Evolutionary conservation across 208 protist genomes (phyloP), one percentile per base, ranked within the genome.

Genomic region (Borovskyia barvae): DNA sequence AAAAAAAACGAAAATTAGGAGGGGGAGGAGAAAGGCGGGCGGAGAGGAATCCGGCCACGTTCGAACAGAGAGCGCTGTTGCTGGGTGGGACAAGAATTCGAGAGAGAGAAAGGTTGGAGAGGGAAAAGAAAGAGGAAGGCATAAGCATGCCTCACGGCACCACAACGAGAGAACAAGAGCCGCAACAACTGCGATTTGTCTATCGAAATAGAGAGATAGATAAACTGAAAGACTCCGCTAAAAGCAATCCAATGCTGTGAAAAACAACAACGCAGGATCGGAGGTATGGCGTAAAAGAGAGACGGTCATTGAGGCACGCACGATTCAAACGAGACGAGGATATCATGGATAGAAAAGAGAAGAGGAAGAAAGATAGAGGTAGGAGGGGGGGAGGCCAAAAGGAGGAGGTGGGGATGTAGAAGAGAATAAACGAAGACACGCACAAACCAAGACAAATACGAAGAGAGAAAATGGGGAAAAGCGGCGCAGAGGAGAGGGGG

Each of bases 201-300:
- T 40, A n/a, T 1, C 15, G 26, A 28, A 20, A 37, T 42, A 41
- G 39, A 54, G 36, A 45, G 37, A 36, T 9, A 26, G 37, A 36
- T 19, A 32, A 41, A 28, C 30, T 49, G 9, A 59, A 36, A 46
- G 53, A 48, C n/a, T n/a, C n/a, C n/a, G n/a, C n/a, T n/a, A n/a
- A n/a, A n/a, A n/a, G n/a, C n/a, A n/a, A n/a, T n/a, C n/a, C n/a
- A n/a, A n/a, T n/a, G n/a, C n/a, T n/a, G n/a, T n/a, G n/a, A n/a
- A n/a, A n/a, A n/a, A n/a, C n/a, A n/a, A n/a, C n/a, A n/a, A n/a
- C n/a, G n/a, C n/a, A n/a, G n/a, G n/a, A n/a, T n/a, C n/a, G n/a
- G n/a, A n/a, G n/a, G n/a, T n/a, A n/a, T n/a, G n/a, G n/a, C n/a
- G n/a, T n/a, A n/a, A n/a, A n/a, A n/a, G n/a, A n/a, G n/a, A n/a